Evolutionary conservation across 805 yeast genomes (phyloP).

Genomic region (Cyberlindnera mississippiensis): DNA sequence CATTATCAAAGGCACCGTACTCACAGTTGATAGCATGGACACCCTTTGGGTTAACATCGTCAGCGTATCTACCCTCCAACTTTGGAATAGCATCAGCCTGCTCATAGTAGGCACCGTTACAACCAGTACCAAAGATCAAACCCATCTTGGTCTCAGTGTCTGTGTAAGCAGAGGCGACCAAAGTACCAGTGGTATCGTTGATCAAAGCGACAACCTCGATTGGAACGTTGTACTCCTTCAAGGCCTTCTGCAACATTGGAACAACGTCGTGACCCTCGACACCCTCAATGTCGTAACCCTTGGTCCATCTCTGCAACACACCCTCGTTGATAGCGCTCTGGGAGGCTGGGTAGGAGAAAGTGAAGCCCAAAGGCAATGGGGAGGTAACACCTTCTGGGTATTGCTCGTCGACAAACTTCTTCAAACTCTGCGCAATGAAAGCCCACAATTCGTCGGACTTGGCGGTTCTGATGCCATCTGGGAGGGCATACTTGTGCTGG

Average conservation of each 20-base stretch:
- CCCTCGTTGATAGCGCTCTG: constrained; percentile 85
- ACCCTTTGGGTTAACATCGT: constrained; percentile 57
- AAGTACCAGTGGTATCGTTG: constrained; percentile 96
- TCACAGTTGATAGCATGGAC: constrained; percentile 98
- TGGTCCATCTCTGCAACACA: constrained; percentile 92
- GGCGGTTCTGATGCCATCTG: constrained; percentile 74
- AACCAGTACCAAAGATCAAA: constrained; percentile 94
- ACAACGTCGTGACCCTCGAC: constrained; percentile 95
- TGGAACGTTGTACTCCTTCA: constrained; percentile 62
- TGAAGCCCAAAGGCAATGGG: constrained; percentile 82
- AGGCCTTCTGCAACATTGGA: constrained; percentile 79
- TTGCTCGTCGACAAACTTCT: constrained; percentile 59
- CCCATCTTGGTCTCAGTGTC: constrained; percentile 92
- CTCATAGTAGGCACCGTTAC: constrained; percentile 96
- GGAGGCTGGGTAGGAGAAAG: constrained; percentile 87
- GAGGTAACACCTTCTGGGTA: constrained; percentile 64
- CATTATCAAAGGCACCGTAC: constrained; percentile 96
- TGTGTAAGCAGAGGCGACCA: constrained; percentile 91
- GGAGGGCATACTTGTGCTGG: constrained; percentile 83
- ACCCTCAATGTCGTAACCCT: constrained; percentile 90
- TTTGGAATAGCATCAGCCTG: constrained; percentile 69
- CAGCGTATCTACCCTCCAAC: constrained; percentile 63
- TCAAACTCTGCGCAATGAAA: constrained; percentile 80
- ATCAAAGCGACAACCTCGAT: constrained; percentile 87
- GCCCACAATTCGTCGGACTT: constrained; percentile 72